Percentiles rank a stretch among this genome's conserved stretches.
Evolutionary conservation across 805 yeast genomes (phyloP).

Genomic region (Komagataella pastoris): DNA sequence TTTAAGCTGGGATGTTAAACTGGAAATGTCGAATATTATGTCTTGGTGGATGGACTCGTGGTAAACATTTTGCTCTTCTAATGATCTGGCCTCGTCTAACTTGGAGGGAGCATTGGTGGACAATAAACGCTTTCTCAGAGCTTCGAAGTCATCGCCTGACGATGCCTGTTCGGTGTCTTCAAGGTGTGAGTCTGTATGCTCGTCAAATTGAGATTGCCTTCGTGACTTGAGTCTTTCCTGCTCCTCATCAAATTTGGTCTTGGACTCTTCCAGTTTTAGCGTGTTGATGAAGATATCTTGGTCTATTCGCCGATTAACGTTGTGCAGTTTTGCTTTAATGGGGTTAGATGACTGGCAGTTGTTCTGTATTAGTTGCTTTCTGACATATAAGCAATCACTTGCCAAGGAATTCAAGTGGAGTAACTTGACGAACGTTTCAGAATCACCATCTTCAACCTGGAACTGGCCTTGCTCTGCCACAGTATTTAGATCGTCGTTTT

Average conservation of each 20-base stretch:
- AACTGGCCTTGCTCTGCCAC: neutral
- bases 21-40: constrained; percentile 16
- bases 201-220: neutral
- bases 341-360: neutral
- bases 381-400: neutral
- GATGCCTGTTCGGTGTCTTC: neutral
- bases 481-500: neutral
- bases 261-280: neutral
- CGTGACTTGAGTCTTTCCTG: neutral
- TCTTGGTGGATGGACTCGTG: constrained; percentile 20
- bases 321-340: neutral
- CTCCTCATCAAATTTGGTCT: neutral
- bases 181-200: neutral
- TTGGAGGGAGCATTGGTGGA: constrained; percentile 11
- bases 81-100: constrained; percentile 12
- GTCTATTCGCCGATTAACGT: neutral
- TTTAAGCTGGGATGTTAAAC: constrained; percentile 15
- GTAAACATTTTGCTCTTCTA: constrained; percentile 13
- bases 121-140: constrained; percentile 15
- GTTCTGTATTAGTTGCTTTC: neutral
- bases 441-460: neutral
- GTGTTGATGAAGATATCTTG: neutral
- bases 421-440: neutral
- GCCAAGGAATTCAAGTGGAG: neutral
- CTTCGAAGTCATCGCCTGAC: constrained; percentile 1